phyloP scores from a whole-genome alignment of 345 rosid genomes.

The Citrus mangshanensis region DNA sequence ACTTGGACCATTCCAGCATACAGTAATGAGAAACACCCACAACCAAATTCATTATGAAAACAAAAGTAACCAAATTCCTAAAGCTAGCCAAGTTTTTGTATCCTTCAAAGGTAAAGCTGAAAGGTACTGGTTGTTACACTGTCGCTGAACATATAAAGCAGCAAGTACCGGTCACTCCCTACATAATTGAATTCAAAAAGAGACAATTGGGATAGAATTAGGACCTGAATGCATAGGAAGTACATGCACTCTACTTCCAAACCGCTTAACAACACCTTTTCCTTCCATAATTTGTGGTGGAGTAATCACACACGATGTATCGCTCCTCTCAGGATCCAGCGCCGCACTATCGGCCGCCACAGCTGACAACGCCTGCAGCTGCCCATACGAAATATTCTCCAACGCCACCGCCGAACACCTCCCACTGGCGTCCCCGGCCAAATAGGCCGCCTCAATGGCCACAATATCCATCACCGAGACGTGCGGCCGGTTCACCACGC shows the following conservation, averaged over 20 bases:
- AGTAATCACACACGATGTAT: constrained; percentile 51
- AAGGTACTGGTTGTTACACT: not conserved
- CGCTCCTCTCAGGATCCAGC: constrained; percentile 53
- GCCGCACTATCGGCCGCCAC: constrained; percentile 54
- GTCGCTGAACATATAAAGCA: not conserved
- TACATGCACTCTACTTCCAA: constrained; percentile 64
- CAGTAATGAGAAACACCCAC: not conserved
- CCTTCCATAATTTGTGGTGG: constrained; percentile 89
- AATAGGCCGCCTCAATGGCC: constrained; percentile 61
- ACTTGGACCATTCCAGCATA: not conserved
- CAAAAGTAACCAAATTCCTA: not conserved
- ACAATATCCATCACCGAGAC: constrained; percentile 56
- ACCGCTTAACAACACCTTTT: constrained; percentile 75
- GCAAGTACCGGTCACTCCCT: not conserved
- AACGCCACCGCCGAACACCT: constrained; percentile 38
- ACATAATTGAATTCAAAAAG: not conserved
- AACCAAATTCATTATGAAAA: not conserved
- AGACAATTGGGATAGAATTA: not conserved
- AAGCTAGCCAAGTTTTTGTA: not conserved
- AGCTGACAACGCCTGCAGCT: constrained; percentile 74
- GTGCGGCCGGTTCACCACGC: constrained; percentile 72
- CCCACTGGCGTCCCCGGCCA: constrained; percentile 46
- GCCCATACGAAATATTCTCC: constrained; percentile 66
- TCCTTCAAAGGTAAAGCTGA: not conserved
- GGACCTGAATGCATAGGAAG: constrained; percentile 97